Base-by-base conservation (phyloP, 225 moss, liverwort and hornwort genomes). In the Marchantia polymorpha region DNA sequence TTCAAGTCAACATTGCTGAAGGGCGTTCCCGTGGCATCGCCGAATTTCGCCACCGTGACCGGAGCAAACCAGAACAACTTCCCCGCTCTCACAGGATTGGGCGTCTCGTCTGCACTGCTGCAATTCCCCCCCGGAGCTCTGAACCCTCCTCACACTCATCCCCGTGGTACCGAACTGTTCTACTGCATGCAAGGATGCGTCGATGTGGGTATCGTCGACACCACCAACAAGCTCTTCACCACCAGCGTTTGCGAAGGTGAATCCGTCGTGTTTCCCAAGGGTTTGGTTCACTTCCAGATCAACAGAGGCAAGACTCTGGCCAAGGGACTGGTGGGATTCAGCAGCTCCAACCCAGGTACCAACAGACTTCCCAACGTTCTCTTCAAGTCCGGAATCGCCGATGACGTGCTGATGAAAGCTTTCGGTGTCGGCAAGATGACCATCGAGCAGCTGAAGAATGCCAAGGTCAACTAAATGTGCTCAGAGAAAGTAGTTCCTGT, bases 271-370 rank as follows among this genome's bases (percentile, higher is more conserved):
- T 47, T 77, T n/a, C 77, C 77, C 1, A 65, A 65, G 46, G 58
- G 58, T 7, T 47, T 76, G 61, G 76, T 69, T 25, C 65, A 54
- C 26, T 78, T 78, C 67, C 67, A 79, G 26, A 59, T 48, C 56
- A 69, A 79, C 47, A 16, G 12, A 31, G 31, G 20, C 4, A 14
- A 46, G 52, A 10, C 55, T 10, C 17, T 6, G 31, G 17, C 65
- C 0, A 23, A 7, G 30, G 20, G 5, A 58, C 22, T n/a, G 6
- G 14, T 79, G 19, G 52, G 16, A 22, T 79, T 70, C 39, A 71
- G 70, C 70, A 60, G 70, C 70, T 79, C 79, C 23, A 59, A 47
- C 7, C 71, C 71, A 13, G 70, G 71, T 39, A 8, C 46, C 19
- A 52, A 39, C 20, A 17, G 39, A 27, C 11, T 71, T 8, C 79